A percentile compares a stretch with the other conserved stretches of the same genome.
Conservation (phyloP, 371 early-diverging fungal genomes). For the Rhizopus stolonifer region DNA sequence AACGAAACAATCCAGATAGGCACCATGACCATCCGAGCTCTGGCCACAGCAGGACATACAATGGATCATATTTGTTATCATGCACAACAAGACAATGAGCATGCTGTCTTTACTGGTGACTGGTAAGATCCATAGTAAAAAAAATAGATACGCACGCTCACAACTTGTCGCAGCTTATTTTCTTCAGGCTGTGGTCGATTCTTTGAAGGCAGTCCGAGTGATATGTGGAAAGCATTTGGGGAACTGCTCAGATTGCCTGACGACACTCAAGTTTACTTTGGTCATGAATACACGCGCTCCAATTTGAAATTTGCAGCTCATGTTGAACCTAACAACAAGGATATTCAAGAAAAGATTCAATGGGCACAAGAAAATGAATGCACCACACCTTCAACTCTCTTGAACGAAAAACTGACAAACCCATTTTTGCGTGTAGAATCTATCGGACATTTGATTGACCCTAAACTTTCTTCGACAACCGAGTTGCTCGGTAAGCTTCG, state of each 20-base stretch:
- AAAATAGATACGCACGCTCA: background rate
- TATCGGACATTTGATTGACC: conserved; percentile 7
- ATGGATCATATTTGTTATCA: conserved; percentile 57
- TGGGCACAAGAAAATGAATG: conserved; percentile 47
- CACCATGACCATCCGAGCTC: conserved; percentile 44
- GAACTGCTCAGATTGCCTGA: conserved; percentile 69
- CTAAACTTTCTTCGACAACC: conserved; percentile 9
- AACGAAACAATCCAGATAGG: conserved; percentile 68
- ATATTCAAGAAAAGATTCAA: conserved; percentile 50
- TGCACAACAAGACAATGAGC: conserved; percentile 20
- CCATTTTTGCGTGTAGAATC: conserved; percentile 80
- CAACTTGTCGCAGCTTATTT: conserved; percentile 26
- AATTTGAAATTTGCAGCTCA: conserved; percentile 56
- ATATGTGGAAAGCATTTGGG: conserved; percentile 80
- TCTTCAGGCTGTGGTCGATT: conserved; percentile 84
- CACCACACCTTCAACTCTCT: conserved; percentile 86
- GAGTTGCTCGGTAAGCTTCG: conserved; percentile 41
- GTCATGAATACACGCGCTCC: conserved; percentile 88
- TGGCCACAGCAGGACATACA: conserved; percentile 83
- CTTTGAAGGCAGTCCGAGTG: conserved; percentile 87
- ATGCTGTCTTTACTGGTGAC: conserved; percentile 36
- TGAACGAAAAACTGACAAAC: conserved; percentile 78
- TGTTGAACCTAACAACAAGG: conserved; percentile 42
- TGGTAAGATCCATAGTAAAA: conserved; percentile 15
- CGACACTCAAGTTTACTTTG: conserved; percentile 86